phyloP scores from a whole-genome alignment of 805 yeast genomes.

The Saccharomycopsis oosterbeekiorum region DNA sequence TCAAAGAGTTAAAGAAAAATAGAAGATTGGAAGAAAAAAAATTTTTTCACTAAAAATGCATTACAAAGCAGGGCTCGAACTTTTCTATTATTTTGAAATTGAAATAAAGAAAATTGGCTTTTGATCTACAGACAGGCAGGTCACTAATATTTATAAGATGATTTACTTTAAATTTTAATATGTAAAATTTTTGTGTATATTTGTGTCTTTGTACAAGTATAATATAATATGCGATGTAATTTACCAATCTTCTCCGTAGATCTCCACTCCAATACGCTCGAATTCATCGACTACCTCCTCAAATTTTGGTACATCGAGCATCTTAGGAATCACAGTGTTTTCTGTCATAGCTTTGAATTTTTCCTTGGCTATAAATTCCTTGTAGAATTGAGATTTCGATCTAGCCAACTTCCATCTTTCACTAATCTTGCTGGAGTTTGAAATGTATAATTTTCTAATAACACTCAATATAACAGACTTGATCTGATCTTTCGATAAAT shows the following conservation, averaged over 20 bases:
- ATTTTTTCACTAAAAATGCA: not conserved
- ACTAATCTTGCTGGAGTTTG: not conserved
- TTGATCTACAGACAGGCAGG: not conserved
- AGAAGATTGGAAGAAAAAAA: not conserved
- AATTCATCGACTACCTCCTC: not conserved
- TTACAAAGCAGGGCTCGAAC: not conserved
- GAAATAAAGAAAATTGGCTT: not conserved
- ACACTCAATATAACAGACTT: not conserved
- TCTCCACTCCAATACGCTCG: not conserved
- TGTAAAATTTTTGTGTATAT: not conserved
- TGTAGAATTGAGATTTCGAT: not conserved
- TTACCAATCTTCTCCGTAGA: not conserved
- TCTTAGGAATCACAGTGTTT: not conserved
- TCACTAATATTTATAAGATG: not conserved
- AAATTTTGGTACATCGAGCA: not conserved
- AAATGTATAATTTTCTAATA: constrained; percentile 1
- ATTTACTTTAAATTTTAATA: no score
- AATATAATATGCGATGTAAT: not conserved
- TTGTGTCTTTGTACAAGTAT: not conserved
- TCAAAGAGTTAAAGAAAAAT: not conserved
- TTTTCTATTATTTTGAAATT: not conserved
- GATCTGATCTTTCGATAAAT: not conserved
- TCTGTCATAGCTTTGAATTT: constrained; percentile 4
- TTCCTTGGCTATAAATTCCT: constrained; percentile 1
- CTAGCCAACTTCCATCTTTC: constrained; percentile 1